phyloP scores from a whole-genome alignment of 331 rosid species.

The Pyrus hybrid region DNA sequence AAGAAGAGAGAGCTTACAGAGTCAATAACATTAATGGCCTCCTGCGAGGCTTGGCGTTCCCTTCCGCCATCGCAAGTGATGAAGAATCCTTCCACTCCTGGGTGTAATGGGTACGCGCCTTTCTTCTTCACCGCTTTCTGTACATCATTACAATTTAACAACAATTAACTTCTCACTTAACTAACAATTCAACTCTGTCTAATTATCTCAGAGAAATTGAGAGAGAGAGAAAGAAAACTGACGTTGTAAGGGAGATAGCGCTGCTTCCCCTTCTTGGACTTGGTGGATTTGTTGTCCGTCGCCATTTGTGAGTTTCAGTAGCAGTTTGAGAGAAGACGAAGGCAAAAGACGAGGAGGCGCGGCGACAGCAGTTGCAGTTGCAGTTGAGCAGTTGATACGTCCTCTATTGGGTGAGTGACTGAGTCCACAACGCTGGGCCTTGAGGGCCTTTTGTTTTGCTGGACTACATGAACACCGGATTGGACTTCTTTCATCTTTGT shows the following conservation, averaged over 20 bases:
- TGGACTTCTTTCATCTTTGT: neutral
- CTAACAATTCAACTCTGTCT: neutral
- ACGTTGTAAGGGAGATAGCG: conserved; percentile 90
- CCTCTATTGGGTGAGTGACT: too few species aligned
- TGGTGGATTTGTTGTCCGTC: conserved; percentile 35
- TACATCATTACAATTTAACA: neutral
- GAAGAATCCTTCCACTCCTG: conserved; percentile 90
- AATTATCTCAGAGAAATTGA: neutral
- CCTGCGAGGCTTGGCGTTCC: conserved; percentile 82
- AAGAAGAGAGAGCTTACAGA: conserved; percentile 33
- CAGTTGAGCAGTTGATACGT: too few species aligned
- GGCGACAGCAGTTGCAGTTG: too few species aligned
- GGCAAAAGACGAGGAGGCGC: neutral
- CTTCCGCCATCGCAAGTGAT: conserved; percentile 96
- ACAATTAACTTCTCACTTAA: neutral
- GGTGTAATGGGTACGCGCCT: conserved; percentile 73
- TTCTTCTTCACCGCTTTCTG: conserved; percentile 87
- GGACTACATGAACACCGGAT: neutral
- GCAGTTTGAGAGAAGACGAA: neutral
- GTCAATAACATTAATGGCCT: conserved; percentile 84
- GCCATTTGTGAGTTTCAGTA: conserved; percentile 31
- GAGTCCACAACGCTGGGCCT: too few species aligned
- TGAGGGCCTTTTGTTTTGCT: too few species aligned
- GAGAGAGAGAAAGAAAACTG: neutral
- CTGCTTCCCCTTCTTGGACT: conserved; percentile 56